Base-by-base conservation (phyloP, 2,329 filamentous ascomycete genomes). In the Periglandula ipomoeae region DNA sequence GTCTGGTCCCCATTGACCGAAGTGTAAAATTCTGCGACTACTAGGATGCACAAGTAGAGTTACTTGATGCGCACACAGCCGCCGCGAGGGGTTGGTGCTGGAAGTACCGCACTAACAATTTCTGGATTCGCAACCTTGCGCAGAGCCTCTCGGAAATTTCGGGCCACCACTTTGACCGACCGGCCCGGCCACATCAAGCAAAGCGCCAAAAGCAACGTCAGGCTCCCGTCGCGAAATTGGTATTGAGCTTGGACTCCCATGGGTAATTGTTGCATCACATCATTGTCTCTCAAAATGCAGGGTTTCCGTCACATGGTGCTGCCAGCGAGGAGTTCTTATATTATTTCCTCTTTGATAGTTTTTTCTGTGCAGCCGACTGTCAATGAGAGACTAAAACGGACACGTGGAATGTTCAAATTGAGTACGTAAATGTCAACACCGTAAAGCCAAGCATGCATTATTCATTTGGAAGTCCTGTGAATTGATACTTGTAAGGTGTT, bases 31-130 rank as follows among this genome's bases (percentile, higher is more conserved):
- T 61, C 57, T 53, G 55, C 59, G 57, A 54, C 52, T 53, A 55
- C 52, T 51, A 52, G 57, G 59, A 59, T 65, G 60, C 52, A 44
- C 58, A 52, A 58, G 58, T 60, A 54, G 38, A 39, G 52, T 50
- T 61, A 58, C 63, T 55, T 58, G 48, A 55, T 58, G 55, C 53
- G 54, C 48, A 54, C 54, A 50, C 54, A 57, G 56, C 53, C 53
- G 53, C 55, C 55, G 43, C 48, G 40, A 44, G 44, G 50, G 51
- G 50, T 46, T 43, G 50, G 46, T 55, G 52, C 37, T 48, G 47
- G 47, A 68, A 56, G 66, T 68, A 68, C 56, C 60, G 40, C 65
- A 52, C 57, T 69, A 69, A 69, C 65, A 68, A 67, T 67, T 66
- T 59, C 43, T 46, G 46, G 37, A 44, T 37, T 30, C 44, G 53